Evolutionary conservation across 2,329 filamentous ascomycete genomes (phyloP), one percentile per base, ranked within the genome.

Genomic region (Cercospora zeina): DNA sequence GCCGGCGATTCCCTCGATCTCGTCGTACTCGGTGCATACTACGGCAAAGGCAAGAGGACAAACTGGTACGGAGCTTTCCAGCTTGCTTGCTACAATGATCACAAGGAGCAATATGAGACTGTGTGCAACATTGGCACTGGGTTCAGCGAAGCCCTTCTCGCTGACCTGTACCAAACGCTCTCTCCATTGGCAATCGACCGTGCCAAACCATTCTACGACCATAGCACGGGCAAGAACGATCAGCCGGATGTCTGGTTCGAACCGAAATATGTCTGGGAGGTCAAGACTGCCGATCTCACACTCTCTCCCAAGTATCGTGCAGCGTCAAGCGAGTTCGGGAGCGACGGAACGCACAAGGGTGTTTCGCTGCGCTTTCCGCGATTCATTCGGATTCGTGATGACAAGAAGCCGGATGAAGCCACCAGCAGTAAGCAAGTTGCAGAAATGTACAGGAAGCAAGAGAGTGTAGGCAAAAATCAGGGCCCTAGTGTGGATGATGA

Each of bases 241-340:
- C 95, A 99, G 75, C 95, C 95, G 1, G 95, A 99, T 75, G 92
- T 99, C 37, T 99, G 95, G 95, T 95, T 99, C 74, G 95, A 99
- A 81, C 91, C 95, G 13, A 87, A 87, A 45, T 88, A 89, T 71
- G 95, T 99, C 1, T 99, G 95, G 95, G 95, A 99, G 78, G 93
- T 99, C 69, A 96, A 93, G 81, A 96, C 93, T 11, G 95, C 95
- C 1, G 95, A 99, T 80, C 77, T 99, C 70, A 97, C 95, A 1
- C 83, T 99, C 21, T 93, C 89, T 69, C 95, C 95, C 27, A 83
- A 93, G 39, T 99, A 99, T 78, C 91, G 93, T 77, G 95, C 95
- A n/a, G 95, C 90, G 0, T 86, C 85, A 51, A 87, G 89, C 69
- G 91, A 96, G 73, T 87, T 93, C 6, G 83, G 90, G n/a, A 65